A percentile compares a stretch with the other conserved stretches of the same genome.
These are phyloP conservation scores for Pneumocystis oryctolagi DNA, from an alignment of 1,139 yeast genomes.

Conservation along the genomic window DNA sequence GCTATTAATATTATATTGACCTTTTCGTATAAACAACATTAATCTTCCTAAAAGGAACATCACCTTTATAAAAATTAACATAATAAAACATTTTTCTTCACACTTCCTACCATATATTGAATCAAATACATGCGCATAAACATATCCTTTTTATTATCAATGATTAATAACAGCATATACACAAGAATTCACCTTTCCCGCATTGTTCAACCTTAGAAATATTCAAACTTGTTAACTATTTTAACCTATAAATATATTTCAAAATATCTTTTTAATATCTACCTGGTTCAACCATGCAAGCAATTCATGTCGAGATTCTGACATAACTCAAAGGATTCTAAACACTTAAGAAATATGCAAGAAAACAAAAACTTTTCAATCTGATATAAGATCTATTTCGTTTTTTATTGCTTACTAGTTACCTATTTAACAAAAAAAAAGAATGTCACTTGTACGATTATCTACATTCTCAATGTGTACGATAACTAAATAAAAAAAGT, in stretches of 20 bases:
- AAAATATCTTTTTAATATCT: slow-evolving; percentile 26
- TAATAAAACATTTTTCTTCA: slow-evolving; percentile 54
- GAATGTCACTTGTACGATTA: background rate
- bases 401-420: background rate
- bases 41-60: slow-evolving; percentile 8
- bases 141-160: slow-evolving; percentile 20
- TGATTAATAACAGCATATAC: background rate
- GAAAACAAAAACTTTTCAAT: background rate
- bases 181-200: slow-evolving; percentile 62
- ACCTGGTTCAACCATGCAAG: slow-evolving; percentile 72
- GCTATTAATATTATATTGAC: background rate
- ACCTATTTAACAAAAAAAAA: background rate
- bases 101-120: slow-evolving; percentile 67
- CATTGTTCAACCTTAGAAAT: slow-evolving; percentile 78
- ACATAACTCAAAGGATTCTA: slow-evolving; percentile 24
- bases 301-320: slow-evolving; percentile 71
- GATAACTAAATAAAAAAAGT: background rate
- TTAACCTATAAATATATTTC: background rate
- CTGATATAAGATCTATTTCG: background rate
- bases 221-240: slow-evolving; percentile 26
- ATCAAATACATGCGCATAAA: slow-evolving; percentile 83
- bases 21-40: background rate
- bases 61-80: slow-evolving; percentile 5
- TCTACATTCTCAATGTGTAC: background rate
- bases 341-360: background rate